Evolutionary conservation across 495 filamentous ascomycete species (phyloP), one percentile per base, ranked within the genome.

Genomic region (Neurospora sp.): DNA sequence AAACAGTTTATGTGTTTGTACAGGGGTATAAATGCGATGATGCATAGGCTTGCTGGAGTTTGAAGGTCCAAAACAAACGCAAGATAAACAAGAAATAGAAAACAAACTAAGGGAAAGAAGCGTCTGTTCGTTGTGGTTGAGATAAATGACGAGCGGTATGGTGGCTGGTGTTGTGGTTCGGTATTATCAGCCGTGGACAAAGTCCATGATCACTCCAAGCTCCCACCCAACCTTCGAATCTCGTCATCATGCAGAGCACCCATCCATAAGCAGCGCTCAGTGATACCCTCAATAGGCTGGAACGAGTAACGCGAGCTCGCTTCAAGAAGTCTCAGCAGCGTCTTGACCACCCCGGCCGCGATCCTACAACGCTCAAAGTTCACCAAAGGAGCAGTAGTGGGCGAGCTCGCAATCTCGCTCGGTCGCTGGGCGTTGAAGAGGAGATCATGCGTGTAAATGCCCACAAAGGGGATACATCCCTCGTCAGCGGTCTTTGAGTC

Each of bases 381-480:
- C 73, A 98, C 89, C 69, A 99, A 83, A 38, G 92, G 88, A 74
- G 93, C 92, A 18, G 86, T 87, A 16, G 87, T 88, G 70, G 88
- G 87, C 27, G 88, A 85, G 74, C 83, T 91, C 72, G 78, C 91
- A 85, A 91, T 86, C 79, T 89, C 85, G 20, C 86, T 85, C 18
- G 95, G 94, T 76, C 96, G 91, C 81, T 98, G 94, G 0, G 93
- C 89, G 79, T 98, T 99, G 82, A 94, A 96, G 41, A 97, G 93
- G n/a, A 99, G 87, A 76, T 99, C 96, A 77, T 97, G 94, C 6
- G 94, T 95, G 80, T 98, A 99, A 68, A 87, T 90, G 83, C 93
- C 96, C 78, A 99, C 93, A 79, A 99, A 98, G 4, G 96, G 96
- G 78, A 99, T 97, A 76, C 96, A 98, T 45, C 94, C 96, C 76